phyloP scores from a whole-genome alignment of 1,284 basidiomycete genomes.

The Kalmanozyma brasiliensis region DNA sequence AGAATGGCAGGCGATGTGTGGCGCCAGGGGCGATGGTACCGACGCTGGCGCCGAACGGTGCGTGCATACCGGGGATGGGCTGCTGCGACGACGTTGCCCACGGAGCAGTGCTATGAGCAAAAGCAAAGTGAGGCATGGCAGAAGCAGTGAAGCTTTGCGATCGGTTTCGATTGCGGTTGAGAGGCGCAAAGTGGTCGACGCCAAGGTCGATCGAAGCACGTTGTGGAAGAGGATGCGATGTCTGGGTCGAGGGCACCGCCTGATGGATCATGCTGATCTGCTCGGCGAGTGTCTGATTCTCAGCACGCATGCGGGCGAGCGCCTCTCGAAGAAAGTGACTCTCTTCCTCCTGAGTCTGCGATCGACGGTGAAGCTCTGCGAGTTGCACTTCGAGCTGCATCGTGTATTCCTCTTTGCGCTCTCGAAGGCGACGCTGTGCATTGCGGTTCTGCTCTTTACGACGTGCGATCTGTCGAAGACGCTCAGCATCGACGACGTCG shows the following conservation, averaged over 20 bases:
- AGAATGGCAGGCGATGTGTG: slow-evolving; percentile 23
- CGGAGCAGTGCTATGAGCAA: slow-evolving; percentile 13
- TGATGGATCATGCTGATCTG: slow-evolving; percentile 39
- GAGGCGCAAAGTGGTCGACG: slow-evolving; percentile 20
- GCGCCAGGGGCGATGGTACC: slow-evolving; percentile 23
- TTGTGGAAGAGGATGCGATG: slow-evolving; percentile 35
- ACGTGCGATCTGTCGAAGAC: slow-evolving; percentile 44
- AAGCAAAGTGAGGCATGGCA: slow-evolving; percentile 22
- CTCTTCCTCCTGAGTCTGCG: slow-evolving; percentile 47
- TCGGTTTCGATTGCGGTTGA: slow-evolving; percentile 27
- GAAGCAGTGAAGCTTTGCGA: slow-evolving; percentile 38
- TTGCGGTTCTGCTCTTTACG: slow-evolving; percentile 54
- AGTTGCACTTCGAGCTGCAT: slow-evolving; percentile 51
- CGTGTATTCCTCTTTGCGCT: slow-evolving; percentile 50
- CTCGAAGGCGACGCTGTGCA: slow-evolving; percentile 49
- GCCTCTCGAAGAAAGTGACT: slow-evolving; percentile 41
- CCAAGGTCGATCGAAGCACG: slow-evolving; percentile 40
- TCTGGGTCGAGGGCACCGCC: slow-evolving; percentile 32
- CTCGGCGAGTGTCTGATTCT: slow-evolving; percentile 39
- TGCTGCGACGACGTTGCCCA: slow-evolving; percentile 28
- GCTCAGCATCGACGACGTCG: slow-evolving; percentile 38
- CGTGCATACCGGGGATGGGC: slow-evolving; percentile 11
- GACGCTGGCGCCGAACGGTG: slow-evolving; percentile 24
- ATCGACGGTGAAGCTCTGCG: slow-evolving; percentile 42
- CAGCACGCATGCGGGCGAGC: slow-evolving; percentile 44